phyloP scores from a whole-genome alignment of 768 basidiomycete species.

The Xerocomellus dryophilus region DNA sequence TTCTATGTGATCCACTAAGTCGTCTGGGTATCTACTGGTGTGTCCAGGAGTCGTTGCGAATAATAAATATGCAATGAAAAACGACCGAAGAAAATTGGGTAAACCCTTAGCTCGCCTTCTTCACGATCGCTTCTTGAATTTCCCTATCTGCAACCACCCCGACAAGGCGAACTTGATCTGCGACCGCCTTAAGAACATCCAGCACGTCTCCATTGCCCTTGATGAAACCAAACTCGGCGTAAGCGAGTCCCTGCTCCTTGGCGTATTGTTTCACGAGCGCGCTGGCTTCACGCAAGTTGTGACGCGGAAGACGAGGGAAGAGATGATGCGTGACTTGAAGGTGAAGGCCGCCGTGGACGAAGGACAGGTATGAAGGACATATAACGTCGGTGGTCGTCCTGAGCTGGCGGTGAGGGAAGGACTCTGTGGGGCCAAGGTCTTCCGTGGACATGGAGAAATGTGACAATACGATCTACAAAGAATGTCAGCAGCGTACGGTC shows the following conservation, averaged over 20 bases:
- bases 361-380: conserved; percentile 78
- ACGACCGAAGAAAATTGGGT: background rate
- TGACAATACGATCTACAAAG: conserved; percentile 81
- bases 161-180: conserved; percentile 82
- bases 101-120: conserved; percentile 32
- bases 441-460: conserved; percentile 95
- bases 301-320: conserved; percentile 92
- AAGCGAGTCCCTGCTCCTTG: conserved; percentile 76
- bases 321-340: conserved; percentile 97
- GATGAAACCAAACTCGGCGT: conserved; percentile 89
- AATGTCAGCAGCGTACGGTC: conserved; percentile 1
- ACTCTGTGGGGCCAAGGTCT: conserved; percentile 87
- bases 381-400: conserved; percentile 97
- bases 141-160: conserved; percentile 78
- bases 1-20: background rate
- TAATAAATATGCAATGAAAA: background rate
- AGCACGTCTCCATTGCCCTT: conserved; percentile 83
- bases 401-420: conserved; percentile 90
- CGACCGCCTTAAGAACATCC: conserved; percentile 78
- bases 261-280: conserved; percentile 85
- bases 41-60: background rate
- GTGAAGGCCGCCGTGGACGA: conserved; percentile 95
- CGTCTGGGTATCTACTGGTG: conserved; percentile 17
- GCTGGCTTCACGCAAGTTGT: conserved; percentile 85
- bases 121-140: conserved; percentile 58